Conservation (phyloP, 2,329 filamentous ascomycete genomes). For the Karstenula rhodostoma region DNA sequence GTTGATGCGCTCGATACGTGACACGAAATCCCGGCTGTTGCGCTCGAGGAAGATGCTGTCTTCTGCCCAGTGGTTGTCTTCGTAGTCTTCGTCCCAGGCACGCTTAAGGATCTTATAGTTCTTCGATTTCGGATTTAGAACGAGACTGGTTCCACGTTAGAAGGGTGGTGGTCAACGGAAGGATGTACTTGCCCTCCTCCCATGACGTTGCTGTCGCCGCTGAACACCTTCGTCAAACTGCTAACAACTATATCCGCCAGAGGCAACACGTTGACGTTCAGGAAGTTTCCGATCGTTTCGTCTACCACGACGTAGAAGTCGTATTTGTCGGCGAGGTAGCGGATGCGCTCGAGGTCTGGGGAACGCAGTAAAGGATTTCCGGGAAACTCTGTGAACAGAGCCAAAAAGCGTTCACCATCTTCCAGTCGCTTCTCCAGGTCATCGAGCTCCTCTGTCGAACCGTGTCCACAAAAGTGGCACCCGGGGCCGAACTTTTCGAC, state of each 20-base stretch:
- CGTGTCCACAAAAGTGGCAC: constrained; percentile 85
- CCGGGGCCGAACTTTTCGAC: constrained; percentile 93
- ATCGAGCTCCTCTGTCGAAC: constrained; percentile 79
- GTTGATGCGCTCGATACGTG: constrained; percentile 85
- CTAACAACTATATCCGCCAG: constrained; percentile 92
- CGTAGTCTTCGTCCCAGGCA: constrained; percentile 71
- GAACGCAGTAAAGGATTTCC: constrained; percentile 88
- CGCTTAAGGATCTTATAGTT: constrained; percentile 76
- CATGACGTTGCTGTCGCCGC: constrained; percentile 98
- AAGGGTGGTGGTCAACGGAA: neutral
- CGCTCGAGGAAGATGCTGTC: constrained; percentile 94
- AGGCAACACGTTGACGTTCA: constrained; percentile 92
- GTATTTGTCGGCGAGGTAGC: constrained; percentile 78
- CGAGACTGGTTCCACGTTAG: constrained; percentile 52
- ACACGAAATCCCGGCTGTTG: constrained; percentile 91
- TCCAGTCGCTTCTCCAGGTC: constrained; percentile 78
- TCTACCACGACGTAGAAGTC: constrained; percentile 92
- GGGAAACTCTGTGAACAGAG: constrained; percentile 93
- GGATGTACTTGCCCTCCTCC: constrained; percentile 69
- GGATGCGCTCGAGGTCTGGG: constrained; percentile 84
- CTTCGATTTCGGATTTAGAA: constrained; percentile 71
- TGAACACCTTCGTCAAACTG: constrained; percentile 96
- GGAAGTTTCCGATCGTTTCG: constrained; percentile 95
- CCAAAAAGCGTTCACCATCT: constrained; percentile 78
- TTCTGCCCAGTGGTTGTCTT: constrained; percentile 94